Evolutionary conservation across 1,139 yeast genomes (phyloP).

Genomic region (Sugiyamaella novakii): DNA sequence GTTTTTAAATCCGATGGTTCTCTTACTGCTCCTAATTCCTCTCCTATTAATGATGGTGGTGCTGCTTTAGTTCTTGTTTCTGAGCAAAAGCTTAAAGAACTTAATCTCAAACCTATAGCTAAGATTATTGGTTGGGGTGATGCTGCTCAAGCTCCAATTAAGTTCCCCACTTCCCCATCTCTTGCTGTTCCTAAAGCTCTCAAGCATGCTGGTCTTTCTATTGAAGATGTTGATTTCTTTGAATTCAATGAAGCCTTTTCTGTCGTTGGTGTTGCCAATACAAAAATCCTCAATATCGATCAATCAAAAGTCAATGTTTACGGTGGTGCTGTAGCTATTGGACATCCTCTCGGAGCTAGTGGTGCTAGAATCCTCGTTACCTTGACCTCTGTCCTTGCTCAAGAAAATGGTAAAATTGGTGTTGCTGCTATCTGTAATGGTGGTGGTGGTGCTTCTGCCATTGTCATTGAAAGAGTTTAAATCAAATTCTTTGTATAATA

Average conservation of each 20-base stretch:
- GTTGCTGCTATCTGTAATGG: constrained; percentile 97
- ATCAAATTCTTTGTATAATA: not conserved
- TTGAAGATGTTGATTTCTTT: constrained; percentile 70
- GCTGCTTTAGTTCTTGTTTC: constrained; percentile 90
- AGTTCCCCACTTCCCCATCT: constrained; percentile 93
- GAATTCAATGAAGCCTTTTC: constrained; percentile 98
- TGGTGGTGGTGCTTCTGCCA: constrained; percentile 97
- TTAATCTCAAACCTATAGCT: constrained; percentile 85
- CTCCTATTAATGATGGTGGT: constrained; percentile 95
- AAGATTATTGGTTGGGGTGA: constrained; percentile 94
- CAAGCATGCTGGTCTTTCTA: constrained; percentile 72
- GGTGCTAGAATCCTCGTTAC: constrained; percentile 96
- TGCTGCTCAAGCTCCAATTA: constrained; percentile 91
- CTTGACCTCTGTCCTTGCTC: constrained; percentile 69
- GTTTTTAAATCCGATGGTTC: constrained; percentile 87
- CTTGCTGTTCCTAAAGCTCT: constrained; percentile 94
- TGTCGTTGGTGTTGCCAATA: constrained; percentile 91
- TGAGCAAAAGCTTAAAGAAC: constrained; percentile 77
- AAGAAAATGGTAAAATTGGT: constrained; percentile 79
- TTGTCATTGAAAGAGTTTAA: constrained; percentile 58
- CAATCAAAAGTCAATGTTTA: constrained; percentile 80
- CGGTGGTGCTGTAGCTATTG: constrained; percentile 98
- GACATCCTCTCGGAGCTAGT: constrained; percentile 96
- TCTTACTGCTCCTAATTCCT: constrained; percentile 95
- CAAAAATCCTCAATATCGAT: constrained; percentile 68